Evolutionary conservation across 2,329 filamentous ascomycete genomes (phyloP).

Genomic region (Scedosporium minutisporum): DNA sequence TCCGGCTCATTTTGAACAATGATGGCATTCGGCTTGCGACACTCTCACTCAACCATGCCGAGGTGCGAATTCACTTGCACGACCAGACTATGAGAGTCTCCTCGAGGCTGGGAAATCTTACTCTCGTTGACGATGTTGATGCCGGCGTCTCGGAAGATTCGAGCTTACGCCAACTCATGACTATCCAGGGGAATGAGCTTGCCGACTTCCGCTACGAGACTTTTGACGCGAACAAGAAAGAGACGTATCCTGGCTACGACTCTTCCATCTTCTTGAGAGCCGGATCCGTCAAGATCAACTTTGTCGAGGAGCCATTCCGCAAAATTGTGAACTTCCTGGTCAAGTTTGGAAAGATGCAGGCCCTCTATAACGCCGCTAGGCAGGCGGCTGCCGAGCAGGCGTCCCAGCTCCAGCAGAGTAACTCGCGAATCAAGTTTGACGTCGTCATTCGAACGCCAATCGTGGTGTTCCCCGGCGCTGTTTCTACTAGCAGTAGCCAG

Average conservation of each 20-base stretch:
- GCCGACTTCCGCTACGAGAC: conserved; percentile 98
- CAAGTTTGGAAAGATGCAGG: conserved; percentile 99
- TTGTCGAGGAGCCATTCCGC: conserved; percentile 91
- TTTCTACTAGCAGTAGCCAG: conserved; percentile 49
- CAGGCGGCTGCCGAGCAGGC: conserved; percentile 92
- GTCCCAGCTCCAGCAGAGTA: conserved; percentile 83
- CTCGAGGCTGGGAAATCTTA: conserved; percentile 78
- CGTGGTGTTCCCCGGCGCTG: conserved; percentile 78
- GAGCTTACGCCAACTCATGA: conserved; percentile 74
- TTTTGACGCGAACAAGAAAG: conserved; percentile 61
- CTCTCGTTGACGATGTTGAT: conserved; percentile 87
- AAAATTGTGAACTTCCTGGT: conserved; percentile 98
- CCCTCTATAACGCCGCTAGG: conserved; percentile 92
- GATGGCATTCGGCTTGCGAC: conserved; percentile 93
- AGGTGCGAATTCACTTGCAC: conserved; percentile 80
- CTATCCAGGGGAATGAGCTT: conserved; percentile 89
- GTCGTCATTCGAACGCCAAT: conserved; percentile 91
- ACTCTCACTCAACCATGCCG: conserved; percentile 81
- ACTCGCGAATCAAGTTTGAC: conserved; percentile 87
- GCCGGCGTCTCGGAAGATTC: conserved; percentile 76
- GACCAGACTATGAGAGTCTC: conserved; percentile 81
- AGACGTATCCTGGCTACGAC: conserved; percentile 86
- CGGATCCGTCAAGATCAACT: conserved; percentile 93
- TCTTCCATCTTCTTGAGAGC: conserved; percentile 83
- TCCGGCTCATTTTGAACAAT: conserved; percentile 90